Percentiles rank a stretch among this genome's conserved stretches.
Conservation (phyloP, 192 early-diverging fungal species). For the Backusella luteola region DNA sequence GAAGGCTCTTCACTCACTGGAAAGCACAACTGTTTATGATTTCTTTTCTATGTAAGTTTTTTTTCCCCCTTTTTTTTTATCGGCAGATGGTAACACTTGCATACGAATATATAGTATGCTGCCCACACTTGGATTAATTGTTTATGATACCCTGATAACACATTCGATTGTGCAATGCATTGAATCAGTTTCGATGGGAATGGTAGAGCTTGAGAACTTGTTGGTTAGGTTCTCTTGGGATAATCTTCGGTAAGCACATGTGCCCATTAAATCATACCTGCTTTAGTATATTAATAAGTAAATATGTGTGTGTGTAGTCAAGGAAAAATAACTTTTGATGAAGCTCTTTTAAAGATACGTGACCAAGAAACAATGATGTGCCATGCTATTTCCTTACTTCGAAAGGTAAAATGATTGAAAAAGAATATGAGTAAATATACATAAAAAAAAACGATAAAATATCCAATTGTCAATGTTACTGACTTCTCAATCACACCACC, state of each 20-base stretch:
- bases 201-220: slow-evolving; percentile 35
- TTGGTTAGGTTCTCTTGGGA: slow-evolving; percentile 47
- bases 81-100: neutral
- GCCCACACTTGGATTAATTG: slow-evolving; percentile 71
- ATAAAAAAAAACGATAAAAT: neutral
- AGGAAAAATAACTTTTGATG: slow-evolving; percentile 34
- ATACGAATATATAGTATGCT: slow-evolving; percentile 48
- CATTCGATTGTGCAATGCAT: slow-evolving; percentile 54
- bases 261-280: neutral
- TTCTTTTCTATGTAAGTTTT: slow-evolving; percentile 52
- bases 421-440: neutral
- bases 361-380: slow-evolving; percentile 48
- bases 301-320: slow-evolving; percentile 3
- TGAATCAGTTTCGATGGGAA: slow-evolving; percentile 37
- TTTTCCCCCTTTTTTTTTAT: slow-evolving; percentile 8
- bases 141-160: slow-evolving; percentile 68
- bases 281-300: neutral
- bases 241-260: slow-evolving; percentile 33
- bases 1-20: slow-evolving; percentile 72
- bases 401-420: slow-evolving; percentile 42
- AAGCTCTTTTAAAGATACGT: slow-evolving; percentile 36
- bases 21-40: slow-evolving; percentile 52
- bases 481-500: neutral
- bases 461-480: neutral
- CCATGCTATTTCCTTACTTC: slow-evolving; percentile 50